Evolutionary conservation across 1,284 basidiomycete species (phyloP).

Genomic region (Golubevia pallescens): DNA sequence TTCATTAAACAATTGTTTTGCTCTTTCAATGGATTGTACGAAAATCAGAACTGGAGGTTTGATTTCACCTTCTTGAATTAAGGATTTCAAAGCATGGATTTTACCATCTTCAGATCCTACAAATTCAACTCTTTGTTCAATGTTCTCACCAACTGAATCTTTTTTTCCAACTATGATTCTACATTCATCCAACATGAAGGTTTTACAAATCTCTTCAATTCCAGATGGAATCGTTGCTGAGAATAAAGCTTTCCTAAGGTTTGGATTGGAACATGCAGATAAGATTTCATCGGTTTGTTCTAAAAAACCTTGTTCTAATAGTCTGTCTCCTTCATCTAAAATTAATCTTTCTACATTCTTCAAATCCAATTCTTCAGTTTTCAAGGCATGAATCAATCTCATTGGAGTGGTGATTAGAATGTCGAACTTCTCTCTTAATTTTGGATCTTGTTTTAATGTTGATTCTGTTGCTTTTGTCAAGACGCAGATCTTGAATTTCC

Average conservation of each 20-base stretch:
- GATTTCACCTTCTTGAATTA: conserved; percentile 78
- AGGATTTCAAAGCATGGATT: conserved; percentile 76
- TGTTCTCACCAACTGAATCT: conserved; percentile 78
- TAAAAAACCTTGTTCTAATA: conserved; percentile 86
- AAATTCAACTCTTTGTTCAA: conserved; percentile 85
- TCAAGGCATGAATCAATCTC: conserved; percentile 52
- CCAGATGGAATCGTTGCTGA: conserved; percentile 91
- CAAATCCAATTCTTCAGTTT: conserved; percentile 48
- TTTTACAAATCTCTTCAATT: conserved; percentile 84
- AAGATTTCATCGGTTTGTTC: conserved; percentile 87
- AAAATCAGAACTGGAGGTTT: conserved; percentile 92
- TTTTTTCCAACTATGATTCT: conserved; percentile 67
- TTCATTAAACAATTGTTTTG: conserved; percentile 85
- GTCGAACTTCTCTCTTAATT: conserved; percentile 38
- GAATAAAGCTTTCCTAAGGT: conserved; percentile 85
- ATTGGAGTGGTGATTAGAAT: conserved; percentile 57
- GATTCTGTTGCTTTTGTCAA: conserved; percentile 37
- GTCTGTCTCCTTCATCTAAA: conserved; percentile 61
- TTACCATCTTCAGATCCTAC: conserved; percentile 92
- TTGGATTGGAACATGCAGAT: conserved; percentile 76
- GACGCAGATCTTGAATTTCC: conserved; percentile 40
- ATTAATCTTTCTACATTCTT: conserved; percentile 20
- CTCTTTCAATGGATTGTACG: conserved; percentile 88
- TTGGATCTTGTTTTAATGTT: conserved; percentile 19
- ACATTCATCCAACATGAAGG: conserved; percentile 70